These are phyloP conservation scores for Dimocarpus longan DNA, from an alignment of 345 rosid genomes.

Conservation along the genomic window DNA sequence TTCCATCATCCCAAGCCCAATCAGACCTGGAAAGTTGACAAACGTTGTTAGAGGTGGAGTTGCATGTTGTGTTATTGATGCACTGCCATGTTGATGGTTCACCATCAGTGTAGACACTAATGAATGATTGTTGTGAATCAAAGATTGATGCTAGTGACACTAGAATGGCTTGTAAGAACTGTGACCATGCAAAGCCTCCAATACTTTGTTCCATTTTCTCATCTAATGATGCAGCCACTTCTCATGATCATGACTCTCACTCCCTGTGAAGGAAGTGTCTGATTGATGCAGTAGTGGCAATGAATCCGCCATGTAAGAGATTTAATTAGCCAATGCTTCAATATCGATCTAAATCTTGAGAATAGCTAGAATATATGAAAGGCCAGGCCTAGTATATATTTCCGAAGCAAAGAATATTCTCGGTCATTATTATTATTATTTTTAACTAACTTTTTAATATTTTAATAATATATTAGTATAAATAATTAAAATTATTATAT, in stretches of 20 bases:
- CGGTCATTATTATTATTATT: no score
- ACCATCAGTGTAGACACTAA: conserved; percentile 56
- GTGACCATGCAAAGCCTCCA: conserved; percentile 38
- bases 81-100: conserved; percentile 54
- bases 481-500: no score
- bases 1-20: conserved; percentile 55
- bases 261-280: no score
- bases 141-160: conserved; percentile 53
- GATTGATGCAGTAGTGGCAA: no score
- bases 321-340: no score
- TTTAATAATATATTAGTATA: no score
- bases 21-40: conserved; percentile 40
- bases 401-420: no score
- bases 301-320: no score
- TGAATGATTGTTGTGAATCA: conserved; percentile 69
- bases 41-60: conserved; percentile 18
- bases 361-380: no score
- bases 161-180: conserved; percentile 47
- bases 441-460: no score
- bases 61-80: conserved; percentile 22
- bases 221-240: conserved; percentile 15
- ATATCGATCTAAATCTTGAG: no score
- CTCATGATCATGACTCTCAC: background rate
- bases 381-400: no score
- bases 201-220: conserved; percentile 42